phyloP scores from a whole-genome alignment of 306 rosid species.

The Ammopiptanthus mongolicus region DNA sequence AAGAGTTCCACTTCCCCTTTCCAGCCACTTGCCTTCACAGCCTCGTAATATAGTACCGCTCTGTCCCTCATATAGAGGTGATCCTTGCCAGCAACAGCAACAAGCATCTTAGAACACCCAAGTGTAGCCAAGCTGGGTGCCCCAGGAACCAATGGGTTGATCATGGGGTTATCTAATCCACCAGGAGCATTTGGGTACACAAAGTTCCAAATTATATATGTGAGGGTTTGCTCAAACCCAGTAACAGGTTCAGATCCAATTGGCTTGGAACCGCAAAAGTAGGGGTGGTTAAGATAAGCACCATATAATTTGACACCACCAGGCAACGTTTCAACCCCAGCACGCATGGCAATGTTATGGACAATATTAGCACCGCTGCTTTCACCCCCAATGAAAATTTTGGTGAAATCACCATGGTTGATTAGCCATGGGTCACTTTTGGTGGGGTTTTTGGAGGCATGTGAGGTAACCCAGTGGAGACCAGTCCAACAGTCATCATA shows the following conservation, averaged over 20 bases:
- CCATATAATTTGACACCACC: slow-evolving; percentile 28
- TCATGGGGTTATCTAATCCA: slow-evolving; percentile 30
- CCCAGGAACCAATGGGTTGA: slow-evolving; percentile 25
- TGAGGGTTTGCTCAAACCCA: neutral
- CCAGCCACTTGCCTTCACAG: slow-evolving; percentile 28
- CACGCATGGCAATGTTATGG: slow-evolving; percentile 39
- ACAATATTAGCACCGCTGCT: slow-evolving; percentile 46
- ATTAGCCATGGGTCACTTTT: slow-evolving; percentile 40
- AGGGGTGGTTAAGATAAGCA: slow-evolving; percentile 42
- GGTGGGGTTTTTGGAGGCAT: neutral
- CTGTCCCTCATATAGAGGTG: slow-evolving; percentile 8
- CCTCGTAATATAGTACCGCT: slow-evolving; percentile 15
- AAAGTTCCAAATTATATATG: slow-evolving; percentile 9
- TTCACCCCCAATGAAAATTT: slow-evolving; percentile 41
- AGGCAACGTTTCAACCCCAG: slow-evolving; percentile 37
- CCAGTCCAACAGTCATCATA: slow-evolving; percentile 42
- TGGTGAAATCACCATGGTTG: slow-evolving; percentile 24
- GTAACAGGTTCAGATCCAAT: slow-evolving; percentile 7
- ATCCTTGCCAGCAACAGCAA: slow-evolving; percentile 28
- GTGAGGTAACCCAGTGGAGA: slow-evolving; percentile 40
- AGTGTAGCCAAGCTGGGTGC: slow-evolving; percentile 29
- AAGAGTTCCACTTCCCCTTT: slow-evolving; percentile 19
- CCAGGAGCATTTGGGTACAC: slow-evolving; percentile 22
- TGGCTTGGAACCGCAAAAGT: slow-evolving; percentile 36
- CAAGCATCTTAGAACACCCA: slow-evolving; percentile 26